Base-by-base conservation (phyloP, 1,139 yeast genomes). In the Sugiyamaella castrensis region DNA sequence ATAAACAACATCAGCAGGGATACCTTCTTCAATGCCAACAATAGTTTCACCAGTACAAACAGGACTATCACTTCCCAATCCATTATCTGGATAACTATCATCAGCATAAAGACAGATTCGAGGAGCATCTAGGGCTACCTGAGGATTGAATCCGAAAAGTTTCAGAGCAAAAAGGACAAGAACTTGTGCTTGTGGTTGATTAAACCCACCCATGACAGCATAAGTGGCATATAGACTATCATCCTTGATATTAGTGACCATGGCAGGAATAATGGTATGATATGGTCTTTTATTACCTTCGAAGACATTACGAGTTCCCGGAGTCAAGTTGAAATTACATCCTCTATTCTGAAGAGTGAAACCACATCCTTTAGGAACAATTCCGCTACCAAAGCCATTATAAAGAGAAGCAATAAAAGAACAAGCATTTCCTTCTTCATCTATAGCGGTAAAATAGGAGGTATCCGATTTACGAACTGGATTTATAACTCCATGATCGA, bases 131-230 rank as follows among this genome's bases (percentile, higher is more conserved):
- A 85, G 68, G 32, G 89, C 84, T 57, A 81, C 79, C 63, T 87
- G 95, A 1, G 94, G 87, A 47, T 80, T 76, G 63, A 82, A 69
- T 0, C 81, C 81, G 65, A 82, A 87, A 10, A 82, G 62, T 1
- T 77, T 61, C 72, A 87, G 65, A 64, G 87, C 87, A 54, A 84
- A 66, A 32, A 80, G 82, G 48, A 85, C 91, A 61, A 86, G 92
- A 2, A 87, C 82, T 58, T 87, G 95, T 1, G 92, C 91, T 56
- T 84, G 88, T 1, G 95, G 95, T 64, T 87, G 95, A 72, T 84
- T 86, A 69, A 81, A 87, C 29, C 92, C 95, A 19, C 95, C 95
- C 91, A 86, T 87, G 57, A 85, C 87, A 31, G 95, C 95, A 60
- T 79, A 84, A 2, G 85, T 71, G 0, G 91, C 91, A 62, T 75